Evolutionary conservation across 768 basidiomycete species (phyloP), one percentile per base, ranked within the genome.

Genomic region (Mycena amicta): DNA sequence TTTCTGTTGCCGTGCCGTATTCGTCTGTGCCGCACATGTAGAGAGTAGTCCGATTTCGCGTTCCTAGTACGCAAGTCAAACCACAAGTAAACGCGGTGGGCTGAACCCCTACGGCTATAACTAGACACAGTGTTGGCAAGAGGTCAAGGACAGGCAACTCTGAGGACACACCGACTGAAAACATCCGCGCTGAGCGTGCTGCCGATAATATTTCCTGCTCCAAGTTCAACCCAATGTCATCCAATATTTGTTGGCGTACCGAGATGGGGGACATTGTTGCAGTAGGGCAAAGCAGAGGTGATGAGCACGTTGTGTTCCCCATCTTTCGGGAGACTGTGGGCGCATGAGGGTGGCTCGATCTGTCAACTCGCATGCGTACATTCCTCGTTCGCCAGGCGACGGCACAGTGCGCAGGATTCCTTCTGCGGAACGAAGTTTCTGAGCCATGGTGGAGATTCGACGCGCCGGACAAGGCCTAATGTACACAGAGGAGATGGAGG

Each of bases 1-100:
- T 98, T 78, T 99, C 97, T 0, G 97, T 97, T 0, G 97, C 96
- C 5, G 97, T 99, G n/a, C 97, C 97, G 67, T 99, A 99, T 74
- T 99, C 97, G 70, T 99, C 97, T 3, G 97, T 98, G 26, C 97
- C 97, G 73, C 97, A 99, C 55, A 99, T 83, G 71, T 96, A 99
- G 29, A 98, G 80, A 0, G 94, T 96, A 43, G 88, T 86, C 66
- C 90, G 80, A 78, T 98, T 97, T 67, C 90, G 80, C 28, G 93
- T 90, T 30, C 86, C 81, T 83, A 57, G 45, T n/a, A n/a, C 57
- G 62, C 37, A 22, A 46, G 20, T 37, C 33, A 1, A 20, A n/a
- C 20, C 8, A 2, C 5, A 6, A 28, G n/a, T n/a, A n/a, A n/a
- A 15, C 13, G n/a, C 16, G 20, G 11, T 2, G 22, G 41, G 11